Conservation (phyloP, 1,139 yeast genomes). For the Blastobotrys apis region DNA sequence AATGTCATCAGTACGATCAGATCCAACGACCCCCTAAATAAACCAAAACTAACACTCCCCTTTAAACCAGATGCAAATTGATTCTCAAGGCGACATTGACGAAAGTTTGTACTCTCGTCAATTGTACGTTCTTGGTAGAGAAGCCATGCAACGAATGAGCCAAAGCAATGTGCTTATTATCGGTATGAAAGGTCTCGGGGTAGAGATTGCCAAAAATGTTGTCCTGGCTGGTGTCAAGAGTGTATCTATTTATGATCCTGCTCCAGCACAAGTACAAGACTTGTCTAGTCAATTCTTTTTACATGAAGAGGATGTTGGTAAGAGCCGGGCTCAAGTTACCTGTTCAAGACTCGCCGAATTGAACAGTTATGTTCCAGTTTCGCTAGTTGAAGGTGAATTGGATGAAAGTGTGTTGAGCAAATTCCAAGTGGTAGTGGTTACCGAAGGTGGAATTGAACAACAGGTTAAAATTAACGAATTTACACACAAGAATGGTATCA, state of each 20-base stretch:
- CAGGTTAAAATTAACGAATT: constrained; percentile 71
- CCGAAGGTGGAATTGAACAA: constrained; percentile 69
- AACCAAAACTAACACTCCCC: too few species aligned
- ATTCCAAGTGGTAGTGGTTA: constrained; percentile 79
- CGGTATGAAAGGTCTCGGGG: constrained; percentile 88
- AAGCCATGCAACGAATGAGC: constrained; percentile 97
- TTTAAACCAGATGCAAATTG: constrained; percentile 21
- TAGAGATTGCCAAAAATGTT: constrained; percentile 93
- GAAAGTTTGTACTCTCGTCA: constrained; percentile 95
- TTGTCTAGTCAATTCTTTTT: constrained; percentile 88
- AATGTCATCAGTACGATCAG: neutral
- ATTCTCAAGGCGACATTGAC: constrained; percentile 65
- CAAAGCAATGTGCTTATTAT: constrained; percentile 80
- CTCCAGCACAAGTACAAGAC: constrained; percentile 60
- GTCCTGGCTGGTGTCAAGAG: constrained; percentile 97
- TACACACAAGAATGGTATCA: constrained; percentile 69
- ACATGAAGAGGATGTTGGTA: constrained; percentile 64
- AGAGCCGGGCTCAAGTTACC: constrained; percentile 69
- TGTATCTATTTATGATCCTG: constrained; percentile 81
- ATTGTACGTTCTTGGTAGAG: constrained; percentile 87
- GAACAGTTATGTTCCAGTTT: constrained; percentile 84
- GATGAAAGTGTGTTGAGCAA: constrained; percentile 43
- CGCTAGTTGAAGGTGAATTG: constrained; percentile 51
- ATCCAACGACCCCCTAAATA: neutral
- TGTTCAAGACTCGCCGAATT: constrained; percentile 68